Evolutionary conservation across 345 rosid genomes (phyloP), one percentile per base, ranked within the genome.

Genomic region (Salix dunnii): DNA sequence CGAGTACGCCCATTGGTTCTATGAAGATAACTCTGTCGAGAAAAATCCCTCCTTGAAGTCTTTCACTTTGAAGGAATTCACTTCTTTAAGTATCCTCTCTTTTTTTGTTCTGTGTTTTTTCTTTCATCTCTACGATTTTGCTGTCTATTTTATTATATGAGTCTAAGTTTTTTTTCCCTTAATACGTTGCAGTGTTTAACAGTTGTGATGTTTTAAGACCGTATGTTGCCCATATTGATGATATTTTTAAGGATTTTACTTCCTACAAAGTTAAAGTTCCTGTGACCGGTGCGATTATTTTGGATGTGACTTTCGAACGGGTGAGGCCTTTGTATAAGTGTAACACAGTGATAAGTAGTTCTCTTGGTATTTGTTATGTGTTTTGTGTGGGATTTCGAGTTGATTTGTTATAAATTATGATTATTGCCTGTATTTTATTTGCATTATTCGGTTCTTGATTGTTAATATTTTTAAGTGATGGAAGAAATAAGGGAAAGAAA

Each of bases 261-360:
- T 94, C 98, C 77, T 96, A 96, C 91, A 94, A 96, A 86, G 94
- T 90, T 81, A 91, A 94, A 67, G 99, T 96, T 85, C 99, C 98
- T 7, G 99, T 96, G 51, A 89, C 96, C 1, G 99, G 99, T 78
- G 99, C 99, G 23, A 94, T 96, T 80, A 96, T 96, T 70, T 77
- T 96, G 82, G 99, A 96, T 81, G 96, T 94, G 80, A 88, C 99
- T 11, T 91, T 77, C 84, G 98, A 96, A 81, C 86, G 99, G 93
- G 99, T 96, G 80, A 87, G 91, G 28, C 16, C 55, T 46, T 73
- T 77, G 75, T 76, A 30, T 51, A 18, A 53, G 33, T 55, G 65
- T 18, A 40, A 40, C 65, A 18, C 40, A 20, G 20, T 10, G 17
- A 27, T 17, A 4, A 16, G 40, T 18, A 14, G 36, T 18, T 28